A percentile compares a stretch with the other conserved stretches of the same genome.
Conservation (phyloP, 2,329 filamentous ascomycete genomes). For the Colletotrichum gloeosporioides region DNA sequence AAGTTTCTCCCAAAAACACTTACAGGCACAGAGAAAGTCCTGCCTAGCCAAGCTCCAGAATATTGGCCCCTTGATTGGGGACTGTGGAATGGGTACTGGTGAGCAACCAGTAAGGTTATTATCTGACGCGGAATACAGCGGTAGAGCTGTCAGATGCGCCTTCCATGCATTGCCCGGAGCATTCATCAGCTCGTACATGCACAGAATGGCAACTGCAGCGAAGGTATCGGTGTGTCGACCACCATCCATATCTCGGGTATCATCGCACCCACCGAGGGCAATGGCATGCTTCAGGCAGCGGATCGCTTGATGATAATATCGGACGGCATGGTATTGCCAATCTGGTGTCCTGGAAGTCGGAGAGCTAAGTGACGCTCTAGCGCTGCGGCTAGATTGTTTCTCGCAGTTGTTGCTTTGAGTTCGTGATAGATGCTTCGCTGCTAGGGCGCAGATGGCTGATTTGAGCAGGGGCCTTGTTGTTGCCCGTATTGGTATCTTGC, state of each 20-base stretch:
- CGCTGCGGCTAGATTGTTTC: conserved; percentile 57
- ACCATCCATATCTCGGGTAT: conserved; percentile 34
- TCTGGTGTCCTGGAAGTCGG: background rate
- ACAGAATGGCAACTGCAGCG: conserved; percentile 70
- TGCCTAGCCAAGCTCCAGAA: conserved; percentile 74
- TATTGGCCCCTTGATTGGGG: conserved; percentile 57
- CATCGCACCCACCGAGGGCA: background rate
- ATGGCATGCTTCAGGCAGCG: conserved; percentile 44
- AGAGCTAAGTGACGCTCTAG: conserved; percentile 38
- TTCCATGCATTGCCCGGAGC: conserved; percentile 68
- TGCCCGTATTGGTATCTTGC: conserved; percentile 64
- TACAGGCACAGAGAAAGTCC: conserved; percentile 68
- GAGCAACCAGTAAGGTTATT: conserved; percentile 38
- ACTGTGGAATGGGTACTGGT: conserved; percentile 45
- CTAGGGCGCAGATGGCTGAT: conserved; percentile 61
- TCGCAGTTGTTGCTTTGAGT: conserved; percentile 50
- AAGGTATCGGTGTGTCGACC: conserved; percentile 50
- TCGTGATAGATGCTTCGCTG: conserved; percentile 68
- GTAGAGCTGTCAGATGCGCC: conserved; percentile 69
- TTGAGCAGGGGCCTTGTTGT: conserved; percentile 49
- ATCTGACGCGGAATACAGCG: conserved; percentile 49
- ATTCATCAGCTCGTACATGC: conserved; percentile 72
- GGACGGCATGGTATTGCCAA: background rate
- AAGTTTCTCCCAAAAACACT: conserved; percentile 24
- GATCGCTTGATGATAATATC: background rate